Evolutionary conservation across 2,329 filamentous ascomycete genomes (phyloP).

Genomic region (Paraphoma chrysanthemicola): DNA sequence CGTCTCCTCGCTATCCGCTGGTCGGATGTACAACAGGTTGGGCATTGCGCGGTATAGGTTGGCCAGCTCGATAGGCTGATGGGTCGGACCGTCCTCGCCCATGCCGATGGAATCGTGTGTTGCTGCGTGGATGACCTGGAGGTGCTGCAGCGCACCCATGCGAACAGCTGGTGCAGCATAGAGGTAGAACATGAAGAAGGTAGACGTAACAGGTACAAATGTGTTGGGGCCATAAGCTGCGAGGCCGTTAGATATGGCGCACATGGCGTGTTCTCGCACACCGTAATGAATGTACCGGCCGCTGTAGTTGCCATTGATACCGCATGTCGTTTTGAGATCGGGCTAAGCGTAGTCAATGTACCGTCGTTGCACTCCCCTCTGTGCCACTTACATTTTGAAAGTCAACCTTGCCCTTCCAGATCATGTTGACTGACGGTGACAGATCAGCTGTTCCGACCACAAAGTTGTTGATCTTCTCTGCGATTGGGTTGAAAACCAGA

Average conservation of each 20-base stretch:
- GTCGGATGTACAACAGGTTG: slow-evolving; percentile 66
- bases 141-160: slow-evolving; percentile 64
- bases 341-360: no score
- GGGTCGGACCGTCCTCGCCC: slow-evolving; percentile 66
- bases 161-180: slow-evolving; percentile 64
- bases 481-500: slow-evolving; percentile 58
- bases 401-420: no score
- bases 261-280: slow-evolving; percentile 47
- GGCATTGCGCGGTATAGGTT: slow-evolving; percentile 68
- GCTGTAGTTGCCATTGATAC: slow-evolving; percentile 61
- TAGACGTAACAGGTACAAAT: slow-evolving; percentile 64
- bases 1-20: slow-evolving; percentile 64
- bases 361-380: no score
- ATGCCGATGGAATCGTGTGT: slow-evolving; percentile 63
- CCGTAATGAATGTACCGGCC: slow-evolving; percentile 60
- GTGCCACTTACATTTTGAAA: no score
- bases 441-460: slow-evolving; percentile 72
- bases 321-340: slow-evolving; percentile 46
- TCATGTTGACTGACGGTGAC: slow-evolving; percentile 61
- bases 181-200: slow-evolving; percentile 63
- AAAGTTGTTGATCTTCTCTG: slow-evolving; percentile 89
- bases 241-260: slow-evolving; percentile 59
- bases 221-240: slow-evolving; percentile 56
- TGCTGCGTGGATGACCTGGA: slow-evolving; percentile 65
- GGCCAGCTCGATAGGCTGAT: slow-evolving; percentile 66